Evolutionary conservation across 768 basidiomycete genomes (phyloP).

Genomic region (Holtermannia corniformis): DNA sequence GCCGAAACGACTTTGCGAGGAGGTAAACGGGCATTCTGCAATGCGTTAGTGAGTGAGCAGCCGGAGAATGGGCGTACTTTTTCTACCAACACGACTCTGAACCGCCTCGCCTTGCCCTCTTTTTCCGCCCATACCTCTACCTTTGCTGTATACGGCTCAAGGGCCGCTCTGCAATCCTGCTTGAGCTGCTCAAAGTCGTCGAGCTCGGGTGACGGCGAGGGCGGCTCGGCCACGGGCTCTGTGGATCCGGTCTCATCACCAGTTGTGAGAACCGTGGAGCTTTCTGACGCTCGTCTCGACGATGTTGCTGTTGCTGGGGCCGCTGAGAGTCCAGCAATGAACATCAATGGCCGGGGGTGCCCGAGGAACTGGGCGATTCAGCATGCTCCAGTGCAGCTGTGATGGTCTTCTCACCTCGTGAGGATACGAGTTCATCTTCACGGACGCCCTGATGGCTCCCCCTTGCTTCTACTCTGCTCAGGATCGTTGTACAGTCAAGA

Average conservation of each 20-base stretch:
- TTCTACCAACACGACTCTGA: conserved; percentile 77
- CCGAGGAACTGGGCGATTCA: conserved; percentile 66
- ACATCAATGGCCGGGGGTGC: conserved; percentile 90
- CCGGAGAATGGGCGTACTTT: conserved; percentile 48
- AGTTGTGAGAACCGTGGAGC: conserved; percentile 3
- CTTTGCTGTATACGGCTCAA: conserved; percentile 19
- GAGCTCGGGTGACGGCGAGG: background rate
- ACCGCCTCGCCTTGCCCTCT: conserved; percentile 43
- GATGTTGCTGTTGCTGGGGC: conserved; percentile 1
- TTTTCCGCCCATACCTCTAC: conserved; percentile 28
- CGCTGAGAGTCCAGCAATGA: conserved; percentile 71
- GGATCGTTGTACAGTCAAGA: no score
- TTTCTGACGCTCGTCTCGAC: conserved; percentile 6
- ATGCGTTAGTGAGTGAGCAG: background rate
- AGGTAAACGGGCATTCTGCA: conserved; percentile 57
- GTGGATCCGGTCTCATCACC: background rate
- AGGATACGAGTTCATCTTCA: conserved; percentile 88
- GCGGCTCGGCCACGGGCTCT: no score
- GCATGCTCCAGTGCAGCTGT: background rate
- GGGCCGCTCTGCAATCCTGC: conserved; percentile 18
- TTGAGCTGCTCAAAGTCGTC: conserved; percentile 30
- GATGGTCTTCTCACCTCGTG: conserved; percentile 43
- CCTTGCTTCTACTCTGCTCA: no score
- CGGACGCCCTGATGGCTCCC: no score
- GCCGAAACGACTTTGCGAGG: conserved; percentile 58